phyloP scores from a whole-genome alignment of 31 red algal genomes.

The Odonthalia washingtoniensis region DNA sequence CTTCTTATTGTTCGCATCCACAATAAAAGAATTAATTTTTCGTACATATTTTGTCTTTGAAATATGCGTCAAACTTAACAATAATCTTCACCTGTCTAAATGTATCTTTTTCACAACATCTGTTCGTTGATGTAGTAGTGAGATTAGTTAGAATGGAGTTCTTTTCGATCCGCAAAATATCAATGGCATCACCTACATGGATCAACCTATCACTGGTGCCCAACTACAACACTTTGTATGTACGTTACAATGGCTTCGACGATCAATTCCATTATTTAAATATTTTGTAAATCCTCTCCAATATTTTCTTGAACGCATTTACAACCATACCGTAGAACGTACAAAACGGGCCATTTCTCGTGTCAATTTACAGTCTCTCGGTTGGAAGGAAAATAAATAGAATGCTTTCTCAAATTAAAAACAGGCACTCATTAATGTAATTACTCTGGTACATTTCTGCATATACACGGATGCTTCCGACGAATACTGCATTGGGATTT shows the following conservation, averaged over 20 bases:
- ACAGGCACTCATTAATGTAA: background rate
- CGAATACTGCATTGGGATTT: background rate
- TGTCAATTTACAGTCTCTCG: background rate
- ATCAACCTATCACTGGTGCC: background rate
- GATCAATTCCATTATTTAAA: background rate
- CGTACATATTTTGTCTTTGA: background rate
- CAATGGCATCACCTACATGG: background rate
- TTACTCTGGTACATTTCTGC: background rate
- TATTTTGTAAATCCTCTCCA: background rate
- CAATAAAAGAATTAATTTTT: background rate
- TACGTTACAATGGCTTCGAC: background rate
- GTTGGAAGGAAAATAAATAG: background rate
- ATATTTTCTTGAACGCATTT: background rate
- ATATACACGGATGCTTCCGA: background rate
- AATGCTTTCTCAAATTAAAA: background rate
- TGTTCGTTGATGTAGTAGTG: background rate
- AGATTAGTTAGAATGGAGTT: background rate
- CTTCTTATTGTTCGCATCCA: background rate
- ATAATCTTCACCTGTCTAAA: background rate
- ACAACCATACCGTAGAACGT: background rate
- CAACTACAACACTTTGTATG: background rate
- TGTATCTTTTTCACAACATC: background rate
- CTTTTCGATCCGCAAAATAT: background rate
- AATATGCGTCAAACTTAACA: background rate
- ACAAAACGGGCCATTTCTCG: background rate